These are phyloP conservation scores for Verruconis gallopava DNA, from an alignment of 2,329 filamentous ascomycete species.

Conservation along the genomic window DNA sequence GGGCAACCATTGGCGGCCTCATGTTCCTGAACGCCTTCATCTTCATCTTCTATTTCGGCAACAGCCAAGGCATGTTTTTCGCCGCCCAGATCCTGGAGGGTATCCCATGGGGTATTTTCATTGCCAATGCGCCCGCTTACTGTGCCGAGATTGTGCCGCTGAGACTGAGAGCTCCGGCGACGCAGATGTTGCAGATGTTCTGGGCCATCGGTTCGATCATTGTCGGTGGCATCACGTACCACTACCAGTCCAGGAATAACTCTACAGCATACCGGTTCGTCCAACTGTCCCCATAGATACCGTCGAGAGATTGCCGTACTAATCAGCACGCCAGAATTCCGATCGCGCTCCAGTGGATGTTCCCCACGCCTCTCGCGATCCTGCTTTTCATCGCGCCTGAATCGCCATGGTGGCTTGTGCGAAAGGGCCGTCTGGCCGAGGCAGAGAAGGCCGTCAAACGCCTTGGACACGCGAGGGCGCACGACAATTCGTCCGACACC, in stretches of 20 bases:
- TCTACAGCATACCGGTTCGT: constrained; percentile 54
- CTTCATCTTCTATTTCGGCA: constrained; percentile 37
- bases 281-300: too few species aligned
- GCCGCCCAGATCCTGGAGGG: constrained; percentile 36
- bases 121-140: constrained; percentile 37
- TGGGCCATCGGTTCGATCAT: constrained; percentile 64
- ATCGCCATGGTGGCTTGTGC: constrained; percentile 65
- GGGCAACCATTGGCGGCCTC: constrained; percentile 33
- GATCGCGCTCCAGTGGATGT: constrained; percentile 45
- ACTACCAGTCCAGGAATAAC: constrained; percentile 51
- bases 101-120: constrained; percentile 36
- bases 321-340: constrained; percentile 1
- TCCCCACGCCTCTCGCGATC: constrained; percentile 54
- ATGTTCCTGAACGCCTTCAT: constrained; percentile 31
- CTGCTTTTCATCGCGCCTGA: constrained; percentile 57
- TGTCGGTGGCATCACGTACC: constrained; percentile 57
- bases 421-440: constrained; percentile 48
- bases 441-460: constrained; percentile 54
- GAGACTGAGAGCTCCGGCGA: constrained; percentile 43
- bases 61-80: constrained; percentile 30
- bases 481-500: constrained; percentile 67
- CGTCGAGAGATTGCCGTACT: neutral
- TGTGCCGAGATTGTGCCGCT: constrained; percentile 55
- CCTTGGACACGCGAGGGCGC: constrained; percentile 45
- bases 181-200: constrained; percentile 63